These are phyloP conservation scores for Eucalyptus leucophloia DNA, from an alignment of 345 rosid species.

Conservation along the genomic window DNA sequence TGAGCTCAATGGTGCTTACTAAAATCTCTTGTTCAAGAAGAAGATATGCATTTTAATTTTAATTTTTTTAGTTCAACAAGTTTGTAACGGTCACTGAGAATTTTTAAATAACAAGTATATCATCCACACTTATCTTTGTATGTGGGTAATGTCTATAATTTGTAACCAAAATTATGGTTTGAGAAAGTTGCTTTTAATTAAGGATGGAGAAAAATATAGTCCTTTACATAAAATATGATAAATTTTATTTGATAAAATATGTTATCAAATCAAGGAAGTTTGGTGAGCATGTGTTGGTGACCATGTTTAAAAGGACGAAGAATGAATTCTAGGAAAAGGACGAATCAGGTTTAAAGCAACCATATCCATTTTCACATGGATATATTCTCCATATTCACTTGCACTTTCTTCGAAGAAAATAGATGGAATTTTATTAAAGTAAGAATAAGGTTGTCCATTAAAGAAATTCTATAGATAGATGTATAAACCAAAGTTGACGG, in stretches of 20 bases:
- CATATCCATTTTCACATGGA: background rate
- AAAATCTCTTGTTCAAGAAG: no score
- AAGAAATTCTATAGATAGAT: no score
- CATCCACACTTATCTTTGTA: no score
- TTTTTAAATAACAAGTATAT: no score
- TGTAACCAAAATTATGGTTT: background rate
- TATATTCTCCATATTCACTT: background rate
- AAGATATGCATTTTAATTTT: no score
- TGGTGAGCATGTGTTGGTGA: background rate
- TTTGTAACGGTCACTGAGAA: no score
- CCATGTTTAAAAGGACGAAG: no score
- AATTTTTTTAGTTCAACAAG: no score
- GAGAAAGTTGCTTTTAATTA: background rate
- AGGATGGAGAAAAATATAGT: background rate
- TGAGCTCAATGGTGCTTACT: no score
- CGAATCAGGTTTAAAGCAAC: background rate
- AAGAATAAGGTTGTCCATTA: background rate
- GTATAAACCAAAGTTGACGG: no score
- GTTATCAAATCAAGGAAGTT: background rate
- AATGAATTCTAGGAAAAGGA: background rate
- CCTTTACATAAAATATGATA: background rate
- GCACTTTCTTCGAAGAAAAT: background rate
- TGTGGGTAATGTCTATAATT: background rate
- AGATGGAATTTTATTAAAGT: background rate
- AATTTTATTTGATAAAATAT: no score